Evolutionary conservation across 192 early-diverging fungal genomes (phyloP), one percentile per base, ranked within the genome.

Genomic region (Linnemannia exigua): DNA sequence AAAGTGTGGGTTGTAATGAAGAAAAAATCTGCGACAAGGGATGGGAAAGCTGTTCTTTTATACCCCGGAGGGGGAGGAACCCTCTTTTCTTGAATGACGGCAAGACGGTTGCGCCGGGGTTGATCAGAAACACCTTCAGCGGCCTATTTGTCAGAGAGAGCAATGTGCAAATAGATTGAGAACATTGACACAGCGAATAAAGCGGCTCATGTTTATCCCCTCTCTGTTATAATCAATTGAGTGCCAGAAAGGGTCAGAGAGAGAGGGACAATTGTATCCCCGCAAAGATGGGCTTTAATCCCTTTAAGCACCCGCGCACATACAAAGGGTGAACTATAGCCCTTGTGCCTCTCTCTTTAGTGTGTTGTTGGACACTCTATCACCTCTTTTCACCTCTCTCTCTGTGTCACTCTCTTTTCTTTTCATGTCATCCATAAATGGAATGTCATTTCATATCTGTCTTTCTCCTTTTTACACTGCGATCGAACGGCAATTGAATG

Each of bases 151-250:
- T 63, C 41, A 44, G 41, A 63, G 58, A 31, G 58, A 63, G 58
- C 58, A 63, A n/a, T n/a, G 7, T n/a, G 7, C 22, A 54, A 54
- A 54, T 54, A 54, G 52, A 54, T 36, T 37, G 25, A 3, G 31
- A n/a, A 54, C 52, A 22, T 31, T 11, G 25, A 28, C 25, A 31
- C 15, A 3, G 25, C 58, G 41, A 63, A 33, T 11, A 63, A 14
- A 28, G 25, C 54, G 58, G 58, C 58, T 63, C 58, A 63, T 63
- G 58, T 63, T 63, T 58, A 31, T 63, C 25, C 58, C 52, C n/a
- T 48, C 47, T 33, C 12, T 31, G 14, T 63, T 25, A 25, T 61
- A 1, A 63, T 31, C 58, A 61, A 61, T 61, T 61, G 58, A 31
- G 11, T 61, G n/a, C n/a, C 46, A 17, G 25, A 25, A 48, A 25